phyloP scores from a whole-genome alignment of 495 filamentous ascomycete genomes.

The Hypoxylon lenormandii region DNA sequence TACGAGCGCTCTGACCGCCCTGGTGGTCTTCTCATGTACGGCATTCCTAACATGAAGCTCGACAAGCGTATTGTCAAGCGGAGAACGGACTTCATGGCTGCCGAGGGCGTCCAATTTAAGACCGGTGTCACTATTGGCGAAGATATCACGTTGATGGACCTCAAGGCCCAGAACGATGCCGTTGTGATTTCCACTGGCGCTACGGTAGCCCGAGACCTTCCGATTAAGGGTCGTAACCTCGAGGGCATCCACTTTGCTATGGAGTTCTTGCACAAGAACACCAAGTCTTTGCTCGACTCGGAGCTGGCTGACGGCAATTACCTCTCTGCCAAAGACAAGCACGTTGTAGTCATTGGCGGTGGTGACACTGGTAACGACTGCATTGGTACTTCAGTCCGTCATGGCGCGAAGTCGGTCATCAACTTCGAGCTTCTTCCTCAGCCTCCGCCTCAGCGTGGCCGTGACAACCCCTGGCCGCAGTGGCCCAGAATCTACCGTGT shows the following conservation, averaged over 20 bases:
- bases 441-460: conserved; percentile 90
- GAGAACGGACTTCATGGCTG: conserved; percentile 94
- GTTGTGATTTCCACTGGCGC: conserved; percentile 97
- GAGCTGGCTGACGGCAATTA: conserved; percentile 86
- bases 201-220: conserved; percentile 95
- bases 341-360: conserved; percentile 97
- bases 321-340: conserved; percentile 95
- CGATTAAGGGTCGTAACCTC: conserved; percentile 89
- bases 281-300: conserved; percentile 97
- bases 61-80: conserved; percentile 98
- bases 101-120: conserved; percentile 87
- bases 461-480: conserved; percentile 99
- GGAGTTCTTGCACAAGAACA: conserved; percentile 98
- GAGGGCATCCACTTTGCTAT: conserved; percentile 98
- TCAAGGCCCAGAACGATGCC: conserved; percentile 82
- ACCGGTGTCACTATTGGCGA: conserved; percentile 82
- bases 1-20: conserved; percentile 95
- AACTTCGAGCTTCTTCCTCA: conserved; percentile 99
- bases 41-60: conserved; percentile 99
- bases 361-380: conserved; percentile 99
- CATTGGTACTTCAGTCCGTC: conserved; percentile 97
- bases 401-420: conserved; percentile 94
- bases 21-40: conserved; percentile 97
- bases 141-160: conserved; percentile 78
- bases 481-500: conserved; percentile 99